Conservation (phyloP, 495 filamentous ascomycete genomes). For the Talaromyces ruber region DNA sequence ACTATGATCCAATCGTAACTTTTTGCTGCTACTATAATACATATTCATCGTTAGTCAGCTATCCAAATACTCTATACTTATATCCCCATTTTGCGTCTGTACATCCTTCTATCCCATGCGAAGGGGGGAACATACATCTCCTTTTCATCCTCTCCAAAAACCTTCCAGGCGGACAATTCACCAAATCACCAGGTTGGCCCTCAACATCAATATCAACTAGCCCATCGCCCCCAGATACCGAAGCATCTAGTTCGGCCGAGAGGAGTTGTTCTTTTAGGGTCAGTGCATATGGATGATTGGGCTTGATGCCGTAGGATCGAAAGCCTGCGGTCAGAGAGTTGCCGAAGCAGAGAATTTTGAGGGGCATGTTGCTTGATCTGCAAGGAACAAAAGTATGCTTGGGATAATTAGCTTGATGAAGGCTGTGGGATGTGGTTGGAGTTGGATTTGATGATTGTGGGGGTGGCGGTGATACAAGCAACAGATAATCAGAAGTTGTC, state of each 20-base stretch:
- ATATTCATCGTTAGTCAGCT: background rate
- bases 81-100: background rate
- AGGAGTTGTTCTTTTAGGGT: conserved; percentile 16
- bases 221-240: background rate
- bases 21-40: conserved; percentile 2
- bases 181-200: conserved; percentile 44
- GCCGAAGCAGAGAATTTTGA: conserved; percentile 52
- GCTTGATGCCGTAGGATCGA: conserved; percentile 26
- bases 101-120: background rate
- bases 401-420: background rate
- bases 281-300: conserved; percentile 42
- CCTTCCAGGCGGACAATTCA: conserved; percentile 25
- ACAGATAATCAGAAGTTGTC: no score
- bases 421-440: background rate
- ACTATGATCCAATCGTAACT: conserved; percentile 33
- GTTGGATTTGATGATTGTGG: background rate
- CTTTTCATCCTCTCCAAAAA: conserved; percentile 38
- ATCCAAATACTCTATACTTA: background rate
- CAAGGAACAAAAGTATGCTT: background rate
- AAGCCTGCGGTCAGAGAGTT: conserved; percentile 54
- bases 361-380: background rate
- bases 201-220: conserved; percentile 23
- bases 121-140: conserved; percentile 24
- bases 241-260: background rate
- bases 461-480: background rate